phyloP scores from a whole-genome alignment of 768 basidiomycete species.

The Pleurotus cornucopiae region DNA sequence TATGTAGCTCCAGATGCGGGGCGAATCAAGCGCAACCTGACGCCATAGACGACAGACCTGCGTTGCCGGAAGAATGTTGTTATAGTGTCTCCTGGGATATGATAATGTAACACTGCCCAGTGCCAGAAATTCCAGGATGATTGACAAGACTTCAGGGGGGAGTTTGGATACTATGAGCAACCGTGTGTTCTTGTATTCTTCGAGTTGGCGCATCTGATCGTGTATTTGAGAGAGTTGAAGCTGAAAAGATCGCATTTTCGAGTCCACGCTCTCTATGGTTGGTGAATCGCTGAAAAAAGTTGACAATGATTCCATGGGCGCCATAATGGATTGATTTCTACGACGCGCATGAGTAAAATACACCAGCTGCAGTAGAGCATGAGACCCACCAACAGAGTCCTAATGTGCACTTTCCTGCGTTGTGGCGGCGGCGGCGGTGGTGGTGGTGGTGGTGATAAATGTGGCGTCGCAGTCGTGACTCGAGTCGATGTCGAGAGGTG shows the following conservation, averaged over 20 bases:
- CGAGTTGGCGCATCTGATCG: neutral
- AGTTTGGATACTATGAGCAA: neutral
- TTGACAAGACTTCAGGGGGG: neutral
- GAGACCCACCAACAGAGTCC: too few species aligned
- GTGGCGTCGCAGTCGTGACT: too few species aligned
- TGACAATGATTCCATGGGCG: neutral
- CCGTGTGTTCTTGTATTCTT: neutral
- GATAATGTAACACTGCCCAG: neutral
- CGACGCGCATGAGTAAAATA: too few species aligned
- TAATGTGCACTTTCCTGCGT: too few species aligned
- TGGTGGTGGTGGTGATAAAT: too few species aligned
- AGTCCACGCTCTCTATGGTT: neutral
- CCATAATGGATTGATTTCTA: too few species aligned
- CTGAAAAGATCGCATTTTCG: neutral
- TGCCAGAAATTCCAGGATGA: neutral
- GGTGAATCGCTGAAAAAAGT: neutral
- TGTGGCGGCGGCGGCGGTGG: too few species aligned
- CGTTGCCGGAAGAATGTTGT: neutral
- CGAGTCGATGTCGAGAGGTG: neutral
- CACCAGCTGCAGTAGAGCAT: too few species aligned
- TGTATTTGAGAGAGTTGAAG: neutral
- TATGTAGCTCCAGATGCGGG: slow-evolving; percentile 2
- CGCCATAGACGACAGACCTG: slow-evolving; percentile 1
- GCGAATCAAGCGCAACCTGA: neutral
- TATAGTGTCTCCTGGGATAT: neutral